These are phyloP conservation scores for Rutstroemia sp. DNA, from an alignment of 2,329 filamentous ascomycete genomes.

Conservation along the genomic window DNA sequence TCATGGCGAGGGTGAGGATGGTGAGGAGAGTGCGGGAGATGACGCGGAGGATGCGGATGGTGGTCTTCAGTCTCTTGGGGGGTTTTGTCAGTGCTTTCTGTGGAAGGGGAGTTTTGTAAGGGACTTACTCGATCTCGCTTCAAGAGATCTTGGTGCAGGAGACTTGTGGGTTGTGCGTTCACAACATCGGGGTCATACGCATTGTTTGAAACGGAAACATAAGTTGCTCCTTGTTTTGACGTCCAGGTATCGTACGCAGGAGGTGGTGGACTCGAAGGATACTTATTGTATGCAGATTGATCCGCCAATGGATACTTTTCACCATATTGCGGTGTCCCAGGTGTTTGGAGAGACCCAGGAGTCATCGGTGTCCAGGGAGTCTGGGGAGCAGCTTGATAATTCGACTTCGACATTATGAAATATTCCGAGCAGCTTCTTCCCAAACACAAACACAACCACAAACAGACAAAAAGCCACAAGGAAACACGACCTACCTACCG, in stretches of 20 bases:
- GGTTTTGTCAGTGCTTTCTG: neutral
- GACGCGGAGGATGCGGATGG: neutral
- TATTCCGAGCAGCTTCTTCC: neutral
- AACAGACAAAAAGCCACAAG: too few relatives aligned
- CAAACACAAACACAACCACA: too few relatives aligned
- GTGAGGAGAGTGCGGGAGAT: neutral
- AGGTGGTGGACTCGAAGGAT: neutral
- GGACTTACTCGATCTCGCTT: neutral
- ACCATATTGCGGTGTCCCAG: neutral
- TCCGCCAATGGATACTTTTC: neutral
- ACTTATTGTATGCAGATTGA: neutral
- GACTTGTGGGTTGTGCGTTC: neutral
- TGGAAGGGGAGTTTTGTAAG: fast-evolving
- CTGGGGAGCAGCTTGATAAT: neutral
- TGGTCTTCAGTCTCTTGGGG: neutral
- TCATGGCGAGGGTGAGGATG: neutral
- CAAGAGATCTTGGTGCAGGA: neutral
- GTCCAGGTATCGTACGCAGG: neutral
- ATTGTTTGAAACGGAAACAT: neutral
- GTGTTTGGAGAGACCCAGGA: neutral
- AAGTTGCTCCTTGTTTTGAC: neutral
- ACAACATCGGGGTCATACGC: neutral
- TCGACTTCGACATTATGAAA: neutral
- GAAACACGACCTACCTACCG: too few relatives aligned
- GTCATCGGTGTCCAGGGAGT: neutral